Evolutionary conservation across 176 grass and related monocot genomes (phyloP).

Genomic region (Phyllostachys edulis): DNA sequence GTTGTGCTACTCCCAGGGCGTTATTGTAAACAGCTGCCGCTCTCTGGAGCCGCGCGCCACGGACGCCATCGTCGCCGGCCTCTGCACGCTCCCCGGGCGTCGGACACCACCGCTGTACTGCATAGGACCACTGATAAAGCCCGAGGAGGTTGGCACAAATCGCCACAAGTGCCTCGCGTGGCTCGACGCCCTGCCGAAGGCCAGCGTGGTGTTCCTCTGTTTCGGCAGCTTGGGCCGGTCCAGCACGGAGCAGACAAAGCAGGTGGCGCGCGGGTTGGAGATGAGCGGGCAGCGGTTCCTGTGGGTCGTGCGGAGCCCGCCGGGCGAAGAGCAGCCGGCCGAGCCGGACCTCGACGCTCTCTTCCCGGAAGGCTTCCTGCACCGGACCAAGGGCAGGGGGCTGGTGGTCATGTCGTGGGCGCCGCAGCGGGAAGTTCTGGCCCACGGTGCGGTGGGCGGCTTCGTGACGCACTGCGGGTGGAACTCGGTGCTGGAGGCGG

Average conservation of each 20-base stretch:
- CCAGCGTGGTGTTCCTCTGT: constrained; percentile 44
- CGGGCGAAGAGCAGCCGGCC: not conserved
- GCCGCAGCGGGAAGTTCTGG: constrained; percentile 38
- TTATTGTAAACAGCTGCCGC: constrained; percentile 55
- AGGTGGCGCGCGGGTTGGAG: constrained; percentile 45
- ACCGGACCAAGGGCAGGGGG: constrained; percentile 23
- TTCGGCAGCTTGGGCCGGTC: constrained; percentile 47
- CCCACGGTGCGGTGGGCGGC: constrained; percentile 15
- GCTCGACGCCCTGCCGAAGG: constrained; percentile 42
- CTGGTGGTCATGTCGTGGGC: constrained; percentile 44
- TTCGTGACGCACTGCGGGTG: constrained; percentile 66
- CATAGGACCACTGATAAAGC: constrained; percentile 45
- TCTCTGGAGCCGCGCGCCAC: constrained; percentile 47
- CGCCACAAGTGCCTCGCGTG: constrained; percentile 39
- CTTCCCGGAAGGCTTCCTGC: constrained; percentile 36
- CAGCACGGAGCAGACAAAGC: constrained; percentile 33
- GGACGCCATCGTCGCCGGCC: constrained; percentile 9
- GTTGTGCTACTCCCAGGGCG: constrained; percentile 28
- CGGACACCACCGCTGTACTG: constrained; percentile 9
- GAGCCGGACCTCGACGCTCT: not conserved
- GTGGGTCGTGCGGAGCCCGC: constrained; percentile 35
- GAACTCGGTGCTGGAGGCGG: constrained; percentile 54
- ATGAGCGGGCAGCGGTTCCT: not conserved
- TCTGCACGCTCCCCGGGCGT: not conserved
- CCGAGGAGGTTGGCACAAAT: constrained; percentile 1